These are phyloP conservation scores for Dryas drummondii DNA, from an alignment of 306 rosid genomes.

Conservation along the genomic window DNA sequence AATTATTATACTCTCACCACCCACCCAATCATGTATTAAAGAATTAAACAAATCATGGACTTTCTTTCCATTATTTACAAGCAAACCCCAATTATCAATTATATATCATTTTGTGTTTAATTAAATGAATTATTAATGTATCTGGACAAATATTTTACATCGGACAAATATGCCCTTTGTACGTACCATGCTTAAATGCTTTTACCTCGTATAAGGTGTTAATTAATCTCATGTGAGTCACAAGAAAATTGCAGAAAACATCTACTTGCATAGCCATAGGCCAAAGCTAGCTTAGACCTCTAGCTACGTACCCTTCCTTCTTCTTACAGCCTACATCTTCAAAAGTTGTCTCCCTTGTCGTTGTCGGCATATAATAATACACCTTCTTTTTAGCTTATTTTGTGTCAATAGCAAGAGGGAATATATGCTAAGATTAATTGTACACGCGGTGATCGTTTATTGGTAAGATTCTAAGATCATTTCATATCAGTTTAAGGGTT, in stretches of 20 bases:
- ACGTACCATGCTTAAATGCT: too few relatives aligned
- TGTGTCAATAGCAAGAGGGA: neutral
- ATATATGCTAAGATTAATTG: too few relatives aligned
- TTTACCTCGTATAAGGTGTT: too few relatives aligned
- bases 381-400: neutral
- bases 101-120: neutral
- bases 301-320: neutral
- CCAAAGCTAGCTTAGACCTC: too few relatives aligned
- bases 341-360: slow-evolving; percentile 10
- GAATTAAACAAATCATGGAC: neutral
- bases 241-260: neutral
- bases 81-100: neutral
- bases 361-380: neutral
- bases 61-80: neutral
- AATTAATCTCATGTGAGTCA: too few relatives aligned
- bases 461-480: too few relatives aligned
- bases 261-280: neutral
- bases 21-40: slow-evolving; percentile 10
- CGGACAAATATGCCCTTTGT: too few relatives aligned
- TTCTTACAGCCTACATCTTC: neutral
- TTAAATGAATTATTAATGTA: neutral
- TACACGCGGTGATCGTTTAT: neutral
- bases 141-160: too few relatives aligned
- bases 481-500: too few relatives aligned
- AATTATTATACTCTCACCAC: neutral